Evolutionary conservation across 352 stramenopile species (phyloP).

Genomic region (Globisporangium rhizosaccharum): DNA sequence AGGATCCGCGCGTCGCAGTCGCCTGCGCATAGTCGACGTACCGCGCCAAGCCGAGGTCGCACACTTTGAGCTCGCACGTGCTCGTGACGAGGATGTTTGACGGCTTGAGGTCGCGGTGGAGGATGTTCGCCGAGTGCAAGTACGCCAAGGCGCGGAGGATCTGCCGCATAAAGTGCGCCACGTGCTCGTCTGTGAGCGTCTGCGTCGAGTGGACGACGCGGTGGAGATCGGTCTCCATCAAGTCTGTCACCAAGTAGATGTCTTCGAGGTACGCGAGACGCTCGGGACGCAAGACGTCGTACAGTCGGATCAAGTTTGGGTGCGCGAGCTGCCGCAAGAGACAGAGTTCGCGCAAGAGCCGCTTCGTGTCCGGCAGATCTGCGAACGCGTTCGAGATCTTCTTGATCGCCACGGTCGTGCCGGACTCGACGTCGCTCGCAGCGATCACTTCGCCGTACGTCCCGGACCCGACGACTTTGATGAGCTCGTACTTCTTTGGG

Average conservation of each 20-base stretch:
- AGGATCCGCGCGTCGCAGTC: constrained; percentile 30
- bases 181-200: constrained; percentile 88
- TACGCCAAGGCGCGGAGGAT: constrained; percentile 95
- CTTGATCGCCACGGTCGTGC: constrained; percentile 92
- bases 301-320: constrained; percentile 91
- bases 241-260: constrained; percentile 95
- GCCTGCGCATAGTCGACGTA: constrained; percentile 60
- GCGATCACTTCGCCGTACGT: constrained; percentile 82
- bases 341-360: constrained; percentile 94
- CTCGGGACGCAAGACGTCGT: constrained; percentile 90
- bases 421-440: constrained; percentile 71
- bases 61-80: constrained; percentile 95
- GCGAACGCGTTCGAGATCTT: constrained; percentile 88
- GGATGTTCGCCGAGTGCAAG: constrained; percentile 95
- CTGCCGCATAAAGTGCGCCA: constrained; percentile 96
- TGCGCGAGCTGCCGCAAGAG: constrained; percentile 83
- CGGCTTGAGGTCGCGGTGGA: constrained; percentile 96
- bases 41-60: constrained; percentile 92
- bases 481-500: constrained; percentile 74
- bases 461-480: constrained; percentile 73
- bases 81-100: constrained; percentile 96
- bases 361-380: constrained; percentile 76
- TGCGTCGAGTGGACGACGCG: constrained; percentile 90
- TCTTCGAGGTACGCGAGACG: constrained; percentile 93
- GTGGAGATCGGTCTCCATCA: constrained; percentile 94